A percentile compares a stretch with the other conserved stretches of the same genome.
Evolutionary conservation across 2,329 filamentous ascomycete genomes (phyloP).

Genomic region (Pseudomassariella vexata): DNA sequence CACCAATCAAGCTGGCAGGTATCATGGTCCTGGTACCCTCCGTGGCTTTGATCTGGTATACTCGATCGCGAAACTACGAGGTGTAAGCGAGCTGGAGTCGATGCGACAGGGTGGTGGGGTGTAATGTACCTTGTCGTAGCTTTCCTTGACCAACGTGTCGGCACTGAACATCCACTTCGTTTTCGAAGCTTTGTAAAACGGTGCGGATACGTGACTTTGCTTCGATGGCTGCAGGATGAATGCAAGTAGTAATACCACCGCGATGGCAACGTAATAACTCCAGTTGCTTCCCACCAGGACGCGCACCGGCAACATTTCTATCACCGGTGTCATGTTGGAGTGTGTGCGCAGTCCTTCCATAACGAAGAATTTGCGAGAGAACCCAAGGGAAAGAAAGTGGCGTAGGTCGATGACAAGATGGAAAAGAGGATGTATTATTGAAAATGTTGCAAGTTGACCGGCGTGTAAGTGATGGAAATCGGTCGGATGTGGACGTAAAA

Average conservation of each 20-base stretch:
- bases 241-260: slow-evolving; percentile 26
- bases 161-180: slow-evolving; percentile 46
- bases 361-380: too few species aligned
- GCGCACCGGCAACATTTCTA: background rate
- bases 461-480: background rate
- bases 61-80: slow-evolving; percentile 38
- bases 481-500: too few species aligned
- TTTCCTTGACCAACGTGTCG: slow-evolving; percentile 40
- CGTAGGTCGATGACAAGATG: slow-evolving; percentile 4
- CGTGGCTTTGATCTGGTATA: slow-evolving; percentile 46
- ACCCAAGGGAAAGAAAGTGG: slow-evolving; percentile 1
- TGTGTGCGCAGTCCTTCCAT: slow-evolving; percentile 3
- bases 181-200: slow-evolving; percentile 42
- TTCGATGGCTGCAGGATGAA: slow-evolving; percentile 33
- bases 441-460: background rate
- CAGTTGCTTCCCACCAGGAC: slow-evolving; percentile 23
- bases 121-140: slow-evolving; percentile 37
- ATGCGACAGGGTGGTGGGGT: background rate
- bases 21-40: slow-evolving; percentile 43
- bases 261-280: slow-evolving; percentile 36
- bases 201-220: slow-evolving; percentile 27
- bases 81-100: slow-evolving; percentile 5
- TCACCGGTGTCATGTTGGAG: slow-evolving; percentile 5
- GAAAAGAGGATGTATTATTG: slow-evolving; percentile 13
- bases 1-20: slow-evolving; percentile 36